Evolutionary conservation across 1,139 yeast species (phyloP).

Genomic region (Pichia sp.): DNA sequence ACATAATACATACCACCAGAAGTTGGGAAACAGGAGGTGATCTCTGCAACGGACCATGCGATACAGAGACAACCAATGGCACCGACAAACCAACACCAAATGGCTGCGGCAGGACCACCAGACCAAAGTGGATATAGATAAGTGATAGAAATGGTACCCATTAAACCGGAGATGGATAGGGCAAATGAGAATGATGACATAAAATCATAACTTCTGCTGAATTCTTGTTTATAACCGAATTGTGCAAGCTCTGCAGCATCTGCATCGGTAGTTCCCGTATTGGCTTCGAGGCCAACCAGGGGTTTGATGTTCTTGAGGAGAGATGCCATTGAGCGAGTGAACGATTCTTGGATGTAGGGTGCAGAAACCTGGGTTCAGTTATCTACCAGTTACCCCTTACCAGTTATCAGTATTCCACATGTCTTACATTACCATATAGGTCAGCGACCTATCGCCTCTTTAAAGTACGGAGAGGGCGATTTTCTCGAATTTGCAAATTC

Average conservation of each 20-base stretch:
- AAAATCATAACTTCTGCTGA: constrained; percentile 24
- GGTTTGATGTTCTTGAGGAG: constrained; percentile 13
- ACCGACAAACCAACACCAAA: constrained; percentile 69
- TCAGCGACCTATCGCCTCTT: no score
- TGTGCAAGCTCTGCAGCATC: constrained; percentile 27
- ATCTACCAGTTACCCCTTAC: no score
- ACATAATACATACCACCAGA: constrained; percentile 61
- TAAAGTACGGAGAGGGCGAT: no score
- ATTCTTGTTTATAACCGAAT: constrained; percentile 28
- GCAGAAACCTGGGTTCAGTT: no score
- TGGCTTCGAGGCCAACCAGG: not conserved
- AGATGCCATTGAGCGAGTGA: constrained; percentile 12
- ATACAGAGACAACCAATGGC: constrained; percentile 50
- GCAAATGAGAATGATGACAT: constrained; percentile 27
- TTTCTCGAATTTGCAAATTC: no score
- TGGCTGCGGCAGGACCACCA: constrained; percentile 51
- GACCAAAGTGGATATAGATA: constrained; percentile 32
- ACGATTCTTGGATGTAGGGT: no score
- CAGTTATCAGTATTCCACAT: no score
- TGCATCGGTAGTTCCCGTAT: constrained; percentile 10
- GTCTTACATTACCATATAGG: no score
- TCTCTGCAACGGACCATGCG: constrained; percentile 56
- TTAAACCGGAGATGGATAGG: constrained; percentile 13
- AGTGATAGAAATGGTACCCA: constrained; percentile 31
- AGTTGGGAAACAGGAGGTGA: constrained; percentile 66